Evolutionary conservation across 1,284 basidiomycete species (phyloP), one percentile per base, ranked within the genome.

Genomic region (Leccinum subfulvum): DNA sequence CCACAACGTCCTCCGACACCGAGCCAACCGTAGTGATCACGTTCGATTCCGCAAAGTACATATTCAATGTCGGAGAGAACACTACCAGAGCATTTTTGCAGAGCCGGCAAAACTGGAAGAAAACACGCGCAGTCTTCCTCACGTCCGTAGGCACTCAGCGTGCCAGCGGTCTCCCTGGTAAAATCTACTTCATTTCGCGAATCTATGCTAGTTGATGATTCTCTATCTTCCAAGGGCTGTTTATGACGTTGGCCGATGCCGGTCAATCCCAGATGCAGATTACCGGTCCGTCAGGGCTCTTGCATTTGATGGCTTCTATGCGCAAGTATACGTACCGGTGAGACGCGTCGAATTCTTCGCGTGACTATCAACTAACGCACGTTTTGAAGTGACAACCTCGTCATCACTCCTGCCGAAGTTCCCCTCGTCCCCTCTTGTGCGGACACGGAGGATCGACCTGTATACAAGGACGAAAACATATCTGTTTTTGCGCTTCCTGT

Each of bases 61-160:
- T 95, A 58, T 94, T 97, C 81, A 95, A 96, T 75, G 87, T 82
- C 2, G 88, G 91, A 5, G 94, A 97, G 73, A 92, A 90, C 61
- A 89, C 89, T 0, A 88, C 88, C 57, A 80, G 95, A 37, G 77
- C 88, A 0, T 90, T 90, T 68, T 76, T 88, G 7, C 89, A 95
- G 76, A 87, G 86, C 66, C 79, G 79, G 63, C 76, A 82, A 41
- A 84, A 84, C 53, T 86, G 89, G 81, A 84, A 82, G 69, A 87
- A 84, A 61, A 80, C 89, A 2, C 83, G 82, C 56, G 89, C 82
- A 2, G 68, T 96, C 13, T 96, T 97, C 75, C 77, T 95, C 63
- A 90, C 89, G 1, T 84, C 86, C 58, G 80, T 86, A 2, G 81
- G 83, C 39, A 82, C 84, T 13, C 82, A 89, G 67, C 82, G 85